A percentile compares a stretch with the other conserved stretches of the same genome.
Evolutionary conservation across 2,329 filamentous ascomycete species (phyloP).

Genomic region (Stemphylium beticola): DNA sequence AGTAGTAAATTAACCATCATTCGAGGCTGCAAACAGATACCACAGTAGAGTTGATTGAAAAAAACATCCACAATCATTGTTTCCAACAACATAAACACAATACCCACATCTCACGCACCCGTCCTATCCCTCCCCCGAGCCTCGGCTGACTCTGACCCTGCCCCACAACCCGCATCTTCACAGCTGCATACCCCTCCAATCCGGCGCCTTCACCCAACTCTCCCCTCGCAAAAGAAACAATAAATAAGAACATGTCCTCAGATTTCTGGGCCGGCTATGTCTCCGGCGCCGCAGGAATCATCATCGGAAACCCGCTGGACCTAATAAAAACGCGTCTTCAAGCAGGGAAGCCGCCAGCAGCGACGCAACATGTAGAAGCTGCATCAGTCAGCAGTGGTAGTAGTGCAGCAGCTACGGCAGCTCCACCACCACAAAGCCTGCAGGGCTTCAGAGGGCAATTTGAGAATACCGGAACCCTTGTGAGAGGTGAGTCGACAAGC

Average conservation of each 20-base stretch:
- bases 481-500: slow-evolving; percentile 38
- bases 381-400: not conserved
- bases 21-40: too few relatives aligned
- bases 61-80: not conserved
- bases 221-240: not conserved
- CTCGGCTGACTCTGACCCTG: slow-evolving; percentile 17
- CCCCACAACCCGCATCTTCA: slow-evolving; percentile 12
- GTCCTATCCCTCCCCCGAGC: slow-evolving; percentile 8
- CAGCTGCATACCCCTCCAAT: slow-evolving; percentile 18
- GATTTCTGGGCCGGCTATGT: slow-evolving; percentile 96
- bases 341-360: slow-evolving; percentile 55
- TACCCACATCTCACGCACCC: not conserved
- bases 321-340: slow-evolving; percentile 82
- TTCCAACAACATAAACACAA: not conserved
- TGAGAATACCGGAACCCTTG: slow-evolving; percentile 45
- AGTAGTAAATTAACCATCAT: too few relatives aligned
- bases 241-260: slow-evolving; percentile 67
- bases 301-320: slow-evolving; percentile 87
- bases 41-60: too few relatives aligned
- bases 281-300: slow-evolving; percentile 82
- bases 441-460: slow-evolving; percentile 39
- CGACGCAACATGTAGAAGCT: slow-evolving; percentile 13
- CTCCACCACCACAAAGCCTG: slow-evolving; percentile 17
- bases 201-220: not conserved
- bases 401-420: not conserved